Conservation (phyloP, 192 early-diverging fungal species). For the Rhizoclosmatium sp. region DNA sequence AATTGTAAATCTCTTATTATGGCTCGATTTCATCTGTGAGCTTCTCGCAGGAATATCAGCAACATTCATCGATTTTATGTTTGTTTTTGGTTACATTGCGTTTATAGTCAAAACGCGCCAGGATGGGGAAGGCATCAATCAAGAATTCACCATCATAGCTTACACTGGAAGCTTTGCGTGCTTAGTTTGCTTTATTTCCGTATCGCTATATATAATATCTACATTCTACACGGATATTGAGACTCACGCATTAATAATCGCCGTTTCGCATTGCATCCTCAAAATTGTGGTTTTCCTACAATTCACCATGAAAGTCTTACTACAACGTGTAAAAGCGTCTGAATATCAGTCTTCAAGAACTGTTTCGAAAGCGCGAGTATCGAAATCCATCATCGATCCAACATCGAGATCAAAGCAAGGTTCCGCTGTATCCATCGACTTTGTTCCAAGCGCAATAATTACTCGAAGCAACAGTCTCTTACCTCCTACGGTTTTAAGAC, state of each 20-base stretch:
- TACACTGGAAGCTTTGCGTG: background rate
- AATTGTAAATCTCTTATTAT: background rate
- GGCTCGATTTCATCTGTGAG: background rate
- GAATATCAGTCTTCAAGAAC: too few relatives aligned
- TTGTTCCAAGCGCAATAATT: too few relatives aligned
- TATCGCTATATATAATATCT: background rate
- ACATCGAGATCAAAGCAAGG: too few relatives aligned
- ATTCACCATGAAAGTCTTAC: background rate
- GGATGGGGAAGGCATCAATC: background rate
- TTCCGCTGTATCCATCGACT: too few relatives aligned
- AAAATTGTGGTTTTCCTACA: background rate
- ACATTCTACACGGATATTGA: background rate
- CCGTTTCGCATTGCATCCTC: background rate
- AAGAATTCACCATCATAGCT: background rate
- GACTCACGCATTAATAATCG: background rate
- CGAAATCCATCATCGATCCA: too few relatives aligned
- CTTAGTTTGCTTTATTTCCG: background rate
- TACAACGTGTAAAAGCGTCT: conserved; percentile 7
- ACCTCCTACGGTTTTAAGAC: too few relatives aligned
- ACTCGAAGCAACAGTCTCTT: too few relatives aligned
- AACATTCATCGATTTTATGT: background rate
- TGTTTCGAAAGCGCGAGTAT: too few relatives aligned
- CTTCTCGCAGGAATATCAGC: background rate
- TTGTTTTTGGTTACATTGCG: conserved; percentile 6
- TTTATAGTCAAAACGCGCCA: background rate